Percentiles rank a stretch among this genome's conserved stretches.
These are phyloP conservation scores for Boletus reticulatus DNA, from an alignment of 768 basidiomycete species.

Conservation along the genomic window DNA sequence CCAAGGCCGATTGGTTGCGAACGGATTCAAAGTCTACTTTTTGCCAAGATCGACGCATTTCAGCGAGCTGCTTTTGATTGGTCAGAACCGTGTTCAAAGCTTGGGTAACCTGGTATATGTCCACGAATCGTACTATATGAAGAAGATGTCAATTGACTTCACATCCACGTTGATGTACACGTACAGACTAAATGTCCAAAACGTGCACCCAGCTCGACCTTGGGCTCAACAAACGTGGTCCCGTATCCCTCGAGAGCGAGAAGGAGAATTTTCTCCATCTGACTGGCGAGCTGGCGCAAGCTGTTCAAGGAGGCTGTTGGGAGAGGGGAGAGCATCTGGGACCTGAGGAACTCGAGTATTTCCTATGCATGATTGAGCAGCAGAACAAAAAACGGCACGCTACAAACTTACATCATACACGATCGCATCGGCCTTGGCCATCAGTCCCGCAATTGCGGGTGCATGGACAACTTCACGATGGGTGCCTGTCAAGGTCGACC, in stretches of 20 bases:
- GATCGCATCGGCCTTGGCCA: conserved; percentile 88
- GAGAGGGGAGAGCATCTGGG: conserved; percentile 80
- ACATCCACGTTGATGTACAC: conserved; percentile 32
- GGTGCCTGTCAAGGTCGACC: conserved; percentile 68
- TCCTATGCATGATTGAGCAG: conserved; percentile 49
- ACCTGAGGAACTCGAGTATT: conserved; percentile 82
- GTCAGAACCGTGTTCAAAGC: conserved; percentile 86
- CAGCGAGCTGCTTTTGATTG: conserved; percentile 78
- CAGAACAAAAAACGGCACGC: neutral
- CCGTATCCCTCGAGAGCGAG: conserved; percentile 80
- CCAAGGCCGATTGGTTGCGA: conserved; percentile 88
- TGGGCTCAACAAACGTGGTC: conserved; percentile 88
- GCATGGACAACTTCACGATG: conserved; percentile 90
- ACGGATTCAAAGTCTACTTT: conserved; percentile 91
- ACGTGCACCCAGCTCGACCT: conserved; percentile 86
- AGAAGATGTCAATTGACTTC: conserved; percentile 8
- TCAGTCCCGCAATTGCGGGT: conserved; percentile 81
- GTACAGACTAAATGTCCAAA: conserved; percentile 87
- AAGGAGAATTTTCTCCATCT: conserved; percentile 89
- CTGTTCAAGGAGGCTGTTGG: conserved; percentile 63
- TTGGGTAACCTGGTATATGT: conserved; percentile 90
- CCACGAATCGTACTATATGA: conserved; percentile 76
- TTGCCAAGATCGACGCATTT: conserved; percentile 87
- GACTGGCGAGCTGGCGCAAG: conserved; percentile 79
- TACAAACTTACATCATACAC: conserved; percentile 78